phyloP scores from a whole-genome alignment of 2,329 filamentous ascomycete species.

The Aspergillus luchuensis region DNA sequence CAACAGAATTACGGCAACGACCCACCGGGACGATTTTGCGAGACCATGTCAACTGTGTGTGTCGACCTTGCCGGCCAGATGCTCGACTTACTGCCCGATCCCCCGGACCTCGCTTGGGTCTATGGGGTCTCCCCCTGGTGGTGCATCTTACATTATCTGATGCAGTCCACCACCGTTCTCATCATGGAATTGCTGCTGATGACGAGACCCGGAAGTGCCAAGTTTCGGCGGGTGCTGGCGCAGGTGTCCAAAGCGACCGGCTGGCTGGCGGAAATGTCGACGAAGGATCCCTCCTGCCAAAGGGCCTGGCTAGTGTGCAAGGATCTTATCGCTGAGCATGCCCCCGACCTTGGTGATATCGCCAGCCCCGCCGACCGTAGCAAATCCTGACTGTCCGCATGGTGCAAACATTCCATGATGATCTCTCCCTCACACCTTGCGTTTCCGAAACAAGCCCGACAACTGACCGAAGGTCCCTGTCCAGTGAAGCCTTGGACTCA shows the following conservation, averaged over 20 bases:
- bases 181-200: slow-evolving; percentile 40
- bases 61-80: slow-evolving; percentile 39
- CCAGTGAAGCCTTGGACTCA: not conserved
- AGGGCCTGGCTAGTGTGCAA: slow-evolving; percentile 38
- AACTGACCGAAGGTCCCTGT: not conserved
- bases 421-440: not conserved
- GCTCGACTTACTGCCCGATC: slow-evolving; percentile 40
- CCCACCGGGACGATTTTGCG: slow-evolving; percentile 34
- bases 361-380: not conserved
- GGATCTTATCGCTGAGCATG: slow-evolving; percentile 28
- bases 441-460: not conserved
- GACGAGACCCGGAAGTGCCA: slow-evolving; percentile 32
- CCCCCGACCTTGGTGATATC: slow-evolving; percentile 14
- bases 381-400: slow-evolving; percentile 1
- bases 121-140: slow-evolving; percentile 43
- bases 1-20: slow-evolving; percentile 30
- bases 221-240: slow-evolving; percentile 29
- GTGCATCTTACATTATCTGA: slow-evolving; percentile 44
- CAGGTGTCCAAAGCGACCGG: slow-evolving; percentile 37
- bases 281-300: slow-evolving; percentile 35
- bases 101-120: slow-evolving; percentile 34
- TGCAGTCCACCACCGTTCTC: slow-evolving; percentile 43
- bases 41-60: slow-evolving; percentile 38
- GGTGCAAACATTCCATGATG: not conserved
- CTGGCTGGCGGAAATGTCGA: slow-evolving; percentile 42